Conservation (phyloP, 2,329 filamentous ascomycete species). For the Zasmidium citrigriseum region DNA sequence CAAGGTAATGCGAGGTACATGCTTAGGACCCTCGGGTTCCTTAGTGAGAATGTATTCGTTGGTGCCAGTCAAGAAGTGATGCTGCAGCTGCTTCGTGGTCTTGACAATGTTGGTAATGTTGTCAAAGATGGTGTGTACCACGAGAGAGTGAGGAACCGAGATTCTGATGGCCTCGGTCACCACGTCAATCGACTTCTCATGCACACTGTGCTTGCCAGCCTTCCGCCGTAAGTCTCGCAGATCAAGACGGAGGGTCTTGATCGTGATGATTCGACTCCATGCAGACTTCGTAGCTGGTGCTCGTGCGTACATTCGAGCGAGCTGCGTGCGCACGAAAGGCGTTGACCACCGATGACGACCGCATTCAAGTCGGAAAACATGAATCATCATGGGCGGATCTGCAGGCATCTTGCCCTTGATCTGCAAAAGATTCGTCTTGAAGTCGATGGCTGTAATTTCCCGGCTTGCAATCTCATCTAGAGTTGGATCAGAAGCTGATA, state of each 20-base stretch:
- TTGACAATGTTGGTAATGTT: slow-evolving; percentile 88
- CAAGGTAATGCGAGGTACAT: slow-evolving; percentile 81
- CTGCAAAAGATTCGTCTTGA: slow-evolving; percentile 80
- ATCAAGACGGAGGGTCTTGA: slow-evolving; percentile 80
- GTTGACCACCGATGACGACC: slow-evolving; percentile 85
- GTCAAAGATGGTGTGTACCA: slow-evolving; percentile 88
- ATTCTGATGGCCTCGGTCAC: slow-evolving; percentile 82
- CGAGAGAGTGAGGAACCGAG: slow-evolving; percentile 86
- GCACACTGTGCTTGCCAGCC: slow-evolving; percentile 52
- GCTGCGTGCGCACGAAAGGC: slow-evolving; percentile 75
- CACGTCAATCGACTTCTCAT: slow-evolving; percentile 83
- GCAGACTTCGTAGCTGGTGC: slow-evolving; percentile 78
- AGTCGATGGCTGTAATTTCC: slow-evolving; percentile 79
- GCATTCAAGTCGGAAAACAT: slow-evolving; percentile 78
- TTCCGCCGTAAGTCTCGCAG: slow-evolving; percentile 75
- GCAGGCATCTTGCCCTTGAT: slow-evolving; percentile 85
- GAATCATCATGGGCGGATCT: slow-evolving; percentile 89
- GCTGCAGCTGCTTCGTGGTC: slow-evolving; percentile 84
- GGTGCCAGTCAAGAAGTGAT: slow-evolving; percentile 84
- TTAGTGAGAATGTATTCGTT: slow-evolving; percentile 89
- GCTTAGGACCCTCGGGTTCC: slow-evolving; percentile 79
- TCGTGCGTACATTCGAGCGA: slow-evolving; percentile 84
- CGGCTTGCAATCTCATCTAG: slow-evolving; percentile 35
- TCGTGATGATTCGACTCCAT: slow-evolving; percentile 83
- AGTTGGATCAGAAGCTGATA: slow-evolving; percentile 24